Percentiles rank a stretch among this genome's conserved stretches.
Conservation (phyloP, 768 basidiomycete genomes). For the Multifurca ochricompacta region DNA sequence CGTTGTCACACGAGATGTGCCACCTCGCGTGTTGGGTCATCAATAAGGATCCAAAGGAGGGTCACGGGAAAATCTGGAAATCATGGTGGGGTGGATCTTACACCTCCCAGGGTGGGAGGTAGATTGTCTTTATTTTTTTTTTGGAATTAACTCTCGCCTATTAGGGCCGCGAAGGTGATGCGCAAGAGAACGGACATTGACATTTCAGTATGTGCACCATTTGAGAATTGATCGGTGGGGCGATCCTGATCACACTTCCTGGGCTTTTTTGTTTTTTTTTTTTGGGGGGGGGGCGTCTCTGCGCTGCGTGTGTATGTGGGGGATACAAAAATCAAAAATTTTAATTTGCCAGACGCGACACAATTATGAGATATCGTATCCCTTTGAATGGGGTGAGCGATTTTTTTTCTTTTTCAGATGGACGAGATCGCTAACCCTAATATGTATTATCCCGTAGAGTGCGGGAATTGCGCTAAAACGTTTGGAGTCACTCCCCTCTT, state of each 20-base stretch:
- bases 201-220: slow-evolving; percentile 43
- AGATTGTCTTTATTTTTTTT: too few species aligned
- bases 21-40: slow-evolving; percentile 86
- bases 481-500: slow-evolving; percentile 27
- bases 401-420: neutral
- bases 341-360: slow-evolving; percentile 44
- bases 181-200: slow-evolving; percentile 56
- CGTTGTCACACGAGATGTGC: slow-evolving; percentile 88
- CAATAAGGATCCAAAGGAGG: slow-evolving; percentile 57
- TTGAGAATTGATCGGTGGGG: too few species aligned
- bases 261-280: too few species aligned
- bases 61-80: slow-evolving; percentile 68
- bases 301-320: neutral
- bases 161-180: slow-evolving; percentile 69
- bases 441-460: slow-evolving; percentile 43
- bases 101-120: neutral
- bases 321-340: neutral
- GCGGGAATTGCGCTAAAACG: slow-evolving; percentile 56
- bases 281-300: too few species aligned
- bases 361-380: slow-evolving; percentile 67
- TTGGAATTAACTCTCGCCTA: too few species aligned
- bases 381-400: slow-evolving; percentile 63
- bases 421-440: slow-evolving; percentile 9
- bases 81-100: slow-evolving; percentile 46
- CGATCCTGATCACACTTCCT: too few species aligned